Base-by-base conservation (phyloP, 139 green algal genomes). In the Ettlia oleoabundans region DNA sequence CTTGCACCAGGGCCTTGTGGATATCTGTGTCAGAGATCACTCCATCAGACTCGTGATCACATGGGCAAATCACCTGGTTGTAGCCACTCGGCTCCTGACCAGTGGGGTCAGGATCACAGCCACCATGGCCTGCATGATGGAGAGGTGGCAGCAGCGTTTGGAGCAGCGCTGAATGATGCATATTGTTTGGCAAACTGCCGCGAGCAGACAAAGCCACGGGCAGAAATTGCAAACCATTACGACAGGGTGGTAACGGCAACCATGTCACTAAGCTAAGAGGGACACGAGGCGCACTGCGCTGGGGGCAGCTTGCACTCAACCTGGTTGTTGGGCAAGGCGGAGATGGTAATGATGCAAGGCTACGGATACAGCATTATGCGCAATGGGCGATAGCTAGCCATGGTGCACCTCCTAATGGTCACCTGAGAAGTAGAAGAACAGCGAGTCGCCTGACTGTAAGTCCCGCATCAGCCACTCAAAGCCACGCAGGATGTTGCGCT, bases 31-130 rank as follows among this genome's bases (percentile, higher is more conserved):
- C 71, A 7, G 51, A 65, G 43, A 78, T 78, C 15, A 51, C 6
- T 18, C 71, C 47, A 4, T 0, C 18, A 22, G 3, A 4, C 2
- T 9, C 3, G 71, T 78, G 43, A 22, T 78, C 71, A n/a, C 51
- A 65, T n/a, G 71, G 71, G 71, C 71, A 78, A 18, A 78, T 78
- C 30, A 43, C 38, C 71, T 78, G 71, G 43, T 64, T 65, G 41
- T 15, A 58, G 18, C 71, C 71, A 1, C 47, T 19, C 32, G 41
- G 33, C 71, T 78, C 69, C 41, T 24, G 19, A n/a, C 69, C 71
- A 8, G 71, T 47, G 0, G 33, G 33, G 43, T 78, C 71, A n/a
- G 43, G n/a, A 32, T 66, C 18, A 2, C 18, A 26, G 19, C 32
- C 47, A 1, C 71, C 71, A 43, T 78, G 71, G 32, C 71, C 71